phyloP scores from a whole-genome alignment of 768 basidiomycete genomes.

The Gymnopilus dilepis region DNA sequence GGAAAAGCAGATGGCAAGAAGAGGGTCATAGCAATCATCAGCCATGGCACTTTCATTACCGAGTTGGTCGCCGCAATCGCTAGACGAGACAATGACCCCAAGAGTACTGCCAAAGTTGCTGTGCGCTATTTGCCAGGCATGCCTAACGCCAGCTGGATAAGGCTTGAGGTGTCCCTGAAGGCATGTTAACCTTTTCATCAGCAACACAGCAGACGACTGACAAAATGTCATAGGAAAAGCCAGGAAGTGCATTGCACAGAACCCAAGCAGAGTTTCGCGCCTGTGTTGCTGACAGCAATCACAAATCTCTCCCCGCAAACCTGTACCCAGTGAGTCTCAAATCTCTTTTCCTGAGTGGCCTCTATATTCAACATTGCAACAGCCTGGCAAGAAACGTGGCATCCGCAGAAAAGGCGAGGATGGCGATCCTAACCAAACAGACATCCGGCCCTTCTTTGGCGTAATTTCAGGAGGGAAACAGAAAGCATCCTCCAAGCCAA shows the following conservation, averaged over 20 bases:
- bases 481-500: slow-evolving; percentile 21
- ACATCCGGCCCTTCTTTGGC: slow-evolving; percentile 76
- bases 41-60: slow-evolving; percentile 75
- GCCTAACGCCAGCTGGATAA: slow-evolving; percentile 74
- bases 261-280: background rate
- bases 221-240: background rate
- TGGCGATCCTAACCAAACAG: slow-evolving; percentile 75
- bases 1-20: slow-evolving; percentile 40
- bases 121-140: slow-evolving; percentile 51
- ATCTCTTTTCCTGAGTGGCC: background rate
- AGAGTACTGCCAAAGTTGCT: slow-evolving; percentile 18
- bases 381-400: slow-evolving; percentile 73
- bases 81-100: slow-evolving; percentile 35
- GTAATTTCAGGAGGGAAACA: slow-evolving; percentile 49
- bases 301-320: slow-evolving; percentile 55
- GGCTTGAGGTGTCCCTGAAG: slow-evolving; percentile 41
- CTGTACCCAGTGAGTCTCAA: no score
- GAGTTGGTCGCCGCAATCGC: slow-evolving; percentile 61
- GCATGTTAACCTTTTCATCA: background rate
- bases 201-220: background rate
- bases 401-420: slow-evolving; percentile 72
- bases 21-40: slow-evolving; percentile 65
- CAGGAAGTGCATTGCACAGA: background rate
- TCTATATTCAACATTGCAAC: slow-evolving; percentile 7
- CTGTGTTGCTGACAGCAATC: slow-evolving; percentile 26